Evolutionary conservation across 208 protist species (phyloP).

Genomic region (Lotmaria passim): DNA sequence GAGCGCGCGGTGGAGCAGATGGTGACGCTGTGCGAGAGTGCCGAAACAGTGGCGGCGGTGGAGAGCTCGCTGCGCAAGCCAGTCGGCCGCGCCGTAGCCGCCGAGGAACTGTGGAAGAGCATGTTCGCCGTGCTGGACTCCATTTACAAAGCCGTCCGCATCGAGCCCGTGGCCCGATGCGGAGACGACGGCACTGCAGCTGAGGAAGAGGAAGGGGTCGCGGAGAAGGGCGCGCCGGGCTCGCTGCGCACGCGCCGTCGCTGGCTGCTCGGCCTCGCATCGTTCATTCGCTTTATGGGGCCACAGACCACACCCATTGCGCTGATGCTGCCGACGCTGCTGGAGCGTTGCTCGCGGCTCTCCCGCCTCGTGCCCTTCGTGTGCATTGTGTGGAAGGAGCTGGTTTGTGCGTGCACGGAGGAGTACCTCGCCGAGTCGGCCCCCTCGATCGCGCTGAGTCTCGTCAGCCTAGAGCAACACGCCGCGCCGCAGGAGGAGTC

Average conservation of each 20-base stretch:
- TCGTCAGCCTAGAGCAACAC: conserved; percentile 66
- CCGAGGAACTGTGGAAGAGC: conserved; percentile 39
- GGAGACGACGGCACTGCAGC: conserved; percentile 12
- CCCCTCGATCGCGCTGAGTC: conserved; percentile 70
- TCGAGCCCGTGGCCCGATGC: conserved; percentile 28
- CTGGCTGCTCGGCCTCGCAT: conserved; percentile 73
- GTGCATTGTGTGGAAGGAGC: conserved; percentile 69
- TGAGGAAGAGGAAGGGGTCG: conserved; percentile 2
- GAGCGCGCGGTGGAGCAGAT: conserved; percentile 46
- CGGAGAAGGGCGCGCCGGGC: conserved; percentile 11
- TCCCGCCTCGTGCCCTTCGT: conserved; percentile 42
- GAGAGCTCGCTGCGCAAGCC: conserved; percentile 25
- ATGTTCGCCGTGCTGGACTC: conserved; percentile 44
- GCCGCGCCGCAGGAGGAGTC: conserved; percentile 29
- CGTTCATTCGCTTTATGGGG: conserved; percentile 73
- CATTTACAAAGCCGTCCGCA: conserved; percentile 43
- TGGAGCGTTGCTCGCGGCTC: conserved; percentile 51
- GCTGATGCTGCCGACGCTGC: conserved; percentile 81
- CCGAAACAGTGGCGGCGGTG: conserved; percentile 22
- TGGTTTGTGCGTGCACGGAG: conserved; percentile 61
- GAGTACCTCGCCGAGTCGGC: conserved; percentile 75
- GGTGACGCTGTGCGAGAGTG: conserved; percentile 48
- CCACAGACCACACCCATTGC: conserved; percentile 70
- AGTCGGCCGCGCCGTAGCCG: conserved; percentile 27
- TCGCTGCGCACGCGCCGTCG: conserved; percentile 48